Evolutionary conservation across 2,329 filamentous ascomycete species (phyloP).

Genomic region (Fusarium pseudograminearum): DNA sequence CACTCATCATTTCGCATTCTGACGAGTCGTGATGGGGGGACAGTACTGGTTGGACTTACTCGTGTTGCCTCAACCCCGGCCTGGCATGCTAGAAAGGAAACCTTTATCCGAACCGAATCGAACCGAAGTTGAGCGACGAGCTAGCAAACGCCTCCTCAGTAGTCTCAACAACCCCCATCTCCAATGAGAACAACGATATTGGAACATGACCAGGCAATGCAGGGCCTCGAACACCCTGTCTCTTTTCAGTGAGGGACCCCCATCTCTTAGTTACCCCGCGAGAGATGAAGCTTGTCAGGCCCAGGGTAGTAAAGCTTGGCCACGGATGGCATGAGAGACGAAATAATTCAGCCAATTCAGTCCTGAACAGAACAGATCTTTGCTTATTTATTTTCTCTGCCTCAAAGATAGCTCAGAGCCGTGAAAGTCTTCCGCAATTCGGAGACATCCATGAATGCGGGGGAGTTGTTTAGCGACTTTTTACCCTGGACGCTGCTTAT

Average conservation of each 20-base stretch:
- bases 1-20: not conserved
- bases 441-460: conserved; percentile 29
- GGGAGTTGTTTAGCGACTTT: conserved; percentile 23
- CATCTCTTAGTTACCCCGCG: conserved; percentile 16
- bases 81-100: not conserved
- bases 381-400: not conserved
- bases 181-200: conserved; percentile 17
- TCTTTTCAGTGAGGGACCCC: not conserved
- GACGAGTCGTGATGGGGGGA: not conserved
- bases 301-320: not conserved
- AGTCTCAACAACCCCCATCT: not conserved
- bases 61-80: not conserved
- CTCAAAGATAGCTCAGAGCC: not conserved
- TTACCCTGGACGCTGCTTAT: conserved; percentile 24
- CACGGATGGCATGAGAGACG: not conserved
- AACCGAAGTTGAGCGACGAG: conserved; percentile 20
- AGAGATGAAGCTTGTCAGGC: not conserved
- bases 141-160: conserved; percentile 4
- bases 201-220: conserved; percentile 10
- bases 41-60: not conserved
- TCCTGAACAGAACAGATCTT: not conserved
- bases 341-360: not conserved
- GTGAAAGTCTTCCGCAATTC: conserved; percentile 19
- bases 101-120: conserved; percentile 24
- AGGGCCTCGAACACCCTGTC: conserved; percentile 18